Evolutionary conservation across 2,329 filamentous ascomycete species (phyloP).

Genomic region (Dichotomopilus funicola): DNA sequence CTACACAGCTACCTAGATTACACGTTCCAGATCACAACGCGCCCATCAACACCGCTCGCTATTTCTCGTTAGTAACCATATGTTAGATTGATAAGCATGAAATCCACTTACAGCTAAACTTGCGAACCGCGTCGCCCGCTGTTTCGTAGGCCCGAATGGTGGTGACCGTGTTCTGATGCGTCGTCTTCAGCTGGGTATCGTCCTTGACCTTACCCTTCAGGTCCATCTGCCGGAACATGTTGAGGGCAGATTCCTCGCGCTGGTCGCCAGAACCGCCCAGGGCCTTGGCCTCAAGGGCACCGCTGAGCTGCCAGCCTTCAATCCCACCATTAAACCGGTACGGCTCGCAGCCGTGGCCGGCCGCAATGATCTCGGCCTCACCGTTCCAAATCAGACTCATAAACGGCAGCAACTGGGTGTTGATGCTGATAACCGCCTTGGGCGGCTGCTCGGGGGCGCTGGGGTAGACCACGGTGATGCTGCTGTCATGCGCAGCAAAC

Average conservation of each 20-base stretch:
- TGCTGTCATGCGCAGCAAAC: slow-evolving; percentile 92
- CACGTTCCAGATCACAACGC: slow-evolving; percentile 70
- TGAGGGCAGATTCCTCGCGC: slow-evolving; percentile 85
- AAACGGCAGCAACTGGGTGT: slow-evolving; percentile 85
- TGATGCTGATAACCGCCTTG: slow-evolving; percentile 80
- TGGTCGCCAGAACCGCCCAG: slow-evolving; percentile 50
- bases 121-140: slow-evolving; percentile 56
- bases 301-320: slow-evolving; percentile 75
- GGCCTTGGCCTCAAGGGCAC: slow-evolving; percentile 71
- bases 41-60: slow-evolving; percentile 79
- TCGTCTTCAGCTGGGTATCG: slow-evolving; percentile 88
- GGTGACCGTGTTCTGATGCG: slow-evolving; percentile 94
- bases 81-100: background rate
- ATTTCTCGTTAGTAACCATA: slow-evolving; percentile 27
- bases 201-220: slow-evolving; percentile 88
- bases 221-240: slow-evolving; percentile 99
- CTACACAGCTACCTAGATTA: slow-evolving; percentile 33
- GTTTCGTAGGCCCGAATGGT: slow-evolving; percentile 72
- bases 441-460: slow-evolving; percentile 85
- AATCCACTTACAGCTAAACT: slow-evolving; percentile 76
- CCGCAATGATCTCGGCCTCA: slow-evolving; percentile 89
- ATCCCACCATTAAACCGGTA: slow-evolving; percentile 79
- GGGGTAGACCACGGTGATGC: slow-evolving; percentile 93
- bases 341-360: slow-evolving; percentile 84
- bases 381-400: slow-evolving; percentile 88